A percentile compares a stretch with the other conserved stretches of the same genome.
phyloP scores from a whole-genome alignment of 2,329 filamentous ascomycete species.

The Escovopsis sp. region DNA sequence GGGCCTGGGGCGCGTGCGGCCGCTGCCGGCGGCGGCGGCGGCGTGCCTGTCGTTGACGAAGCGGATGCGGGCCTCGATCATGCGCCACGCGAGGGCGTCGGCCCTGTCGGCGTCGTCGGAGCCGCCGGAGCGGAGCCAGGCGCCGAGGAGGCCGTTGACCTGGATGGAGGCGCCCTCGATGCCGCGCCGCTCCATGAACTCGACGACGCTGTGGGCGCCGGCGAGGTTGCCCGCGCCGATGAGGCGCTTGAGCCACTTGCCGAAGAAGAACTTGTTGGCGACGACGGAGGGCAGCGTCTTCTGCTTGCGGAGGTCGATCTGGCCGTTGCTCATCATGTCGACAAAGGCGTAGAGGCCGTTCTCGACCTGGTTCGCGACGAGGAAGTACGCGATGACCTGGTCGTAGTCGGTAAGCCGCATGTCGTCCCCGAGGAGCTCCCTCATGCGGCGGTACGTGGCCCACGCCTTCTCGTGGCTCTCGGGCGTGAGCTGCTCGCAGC shows the following conservation, averaged over 20 bases:
- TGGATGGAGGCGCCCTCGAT: slow-evolving; percentile 58
- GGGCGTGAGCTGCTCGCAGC: slow-evolving; percentile 34
- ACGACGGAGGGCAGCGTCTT: slow-evolving; percentile 32
- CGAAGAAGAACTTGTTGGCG: slow-evolving; percentile 68
- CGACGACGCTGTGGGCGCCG: slow-evolving; percentile 56
- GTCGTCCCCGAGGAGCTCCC: slow-evolving; percentile 39
- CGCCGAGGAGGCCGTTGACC: slow-evolving; percentile 68
- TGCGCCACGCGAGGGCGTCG: slow-evolving; percentile 57
- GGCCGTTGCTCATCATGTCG: slow-evolving; percentile 68
- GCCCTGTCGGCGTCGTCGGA: slow-evolving; percentile 42
- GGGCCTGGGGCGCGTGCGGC: not conserved
- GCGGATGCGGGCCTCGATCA: slow-evolving; percentile 55
- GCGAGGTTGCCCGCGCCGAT: slow-evolving; percentile 58
- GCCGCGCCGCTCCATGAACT: slow-evolving; percentile 57
- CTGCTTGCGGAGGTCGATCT: slow-evolving; percentile 31
- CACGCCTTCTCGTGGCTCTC: slow-evolving; percentile 44
- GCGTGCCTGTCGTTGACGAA: slow-evolving; percentile 37
- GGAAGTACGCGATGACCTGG: slow-evolving; percentile 52
- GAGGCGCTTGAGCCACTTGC: slow-evolving; percentile 76
- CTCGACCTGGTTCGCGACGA: slow-evolving; percentile 49
- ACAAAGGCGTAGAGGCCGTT: slow-evolving; percentile 65
- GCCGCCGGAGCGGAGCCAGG: slow-evolving; percentile 53
- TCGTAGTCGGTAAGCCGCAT: slow-evolving; percentile 68
- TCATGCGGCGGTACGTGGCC: slow-evolving; percentile 50
- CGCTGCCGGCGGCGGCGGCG: not conserved